Percentiles rank a stretch among this genome's conserved stretches.
phyloP scores from a whole-genome alignment of 139 green algal species.

The Coccomyxa sp. region DNA sequence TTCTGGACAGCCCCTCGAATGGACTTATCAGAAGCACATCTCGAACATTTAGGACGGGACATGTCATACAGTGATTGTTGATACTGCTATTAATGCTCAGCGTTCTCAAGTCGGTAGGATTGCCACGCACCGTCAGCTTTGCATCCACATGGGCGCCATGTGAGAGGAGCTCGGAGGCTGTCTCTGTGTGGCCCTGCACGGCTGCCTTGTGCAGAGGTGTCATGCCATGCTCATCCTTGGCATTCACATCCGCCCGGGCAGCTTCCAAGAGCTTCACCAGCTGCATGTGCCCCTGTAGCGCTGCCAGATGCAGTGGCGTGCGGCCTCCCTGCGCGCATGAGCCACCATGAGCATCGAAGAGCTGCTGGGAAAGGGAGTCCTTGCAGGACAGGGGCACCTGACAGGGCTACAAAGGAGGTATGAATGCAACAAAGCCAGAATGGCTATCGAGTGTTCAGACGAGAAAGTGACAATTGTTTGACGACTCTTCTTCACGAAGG shows the following conservation, averaged over 20 bases:
- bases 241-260: not conserved
- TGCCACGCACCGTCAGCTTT: constrained; percentile 1
- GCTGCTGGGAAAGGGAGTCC: not conserved
- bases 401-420: not conserved
- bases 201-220: constrained; percentile 21
- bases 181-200: constrained; percentile 8
- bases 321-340: not conserved
- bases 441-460: too few species aligned
- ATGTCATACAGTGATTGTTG: too few species aligned
- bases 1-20: too few species aligned
- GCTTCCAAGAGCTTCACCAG: constrained; percentile 1
- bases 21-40: too few species aligned
- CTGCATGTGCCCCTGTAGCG: constrained; percentile 9
- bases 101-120: too few species aligned
- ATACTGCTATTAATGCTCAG: too few species aligned
- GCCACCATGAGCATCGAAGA: not conserved
- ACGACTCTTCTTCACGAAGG: too few species aligned
- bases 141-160: constrained; percentile 9
- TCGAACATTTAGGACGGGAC: too few species aligned
- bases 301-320: constrained; percentile 15
- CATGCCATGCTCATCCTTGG: constrained; percentile 12
- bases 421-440: not conserved
- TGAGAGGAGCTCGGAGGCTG: constrained; percentile 2
- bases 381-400: not conserved
- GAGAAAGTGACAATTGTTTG: too few species aligned